Conservation (phyloP, 2,329 filamentous ascomycete species). For the Coleophoma crateriformis region DNA sequence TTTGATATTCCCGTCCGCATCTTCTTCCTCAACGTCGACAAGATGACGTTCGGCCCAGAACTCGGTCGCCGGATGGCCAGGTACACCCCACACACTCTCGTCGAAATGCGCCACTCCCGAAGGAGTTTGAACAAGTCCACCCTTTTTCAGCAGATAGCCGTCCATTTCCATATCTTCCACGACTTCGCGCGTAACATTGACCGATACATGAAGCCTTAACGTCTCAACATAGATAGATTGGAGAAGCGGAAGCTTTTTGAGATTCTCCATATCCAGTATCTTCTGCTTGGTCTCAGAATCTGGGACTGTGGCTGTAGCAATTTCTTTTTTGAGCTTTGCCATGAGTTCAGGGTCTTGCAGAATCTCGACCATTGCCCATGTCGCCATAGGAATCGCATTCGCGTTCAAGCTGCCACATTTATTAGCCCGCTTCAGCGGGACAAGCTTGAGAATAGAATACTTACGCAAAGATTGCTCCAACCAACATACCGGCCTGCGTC, state of each 20-base stretch:
- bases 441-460: not conserved
- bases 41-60: slow-evolving; percentile 7
- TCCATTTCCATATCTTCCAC: slow-evolving; percentile 21
- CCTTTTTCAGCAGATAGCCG: slow-evolving; percentile 5
- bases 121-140: slow-evolving; percentile 20
- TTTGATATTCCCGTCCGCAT: not conserved
- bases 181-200: slow-evolving; percentile 24
- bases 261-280: not conserved
- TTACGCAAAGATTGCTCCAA: slow-evolving; percentile 4
- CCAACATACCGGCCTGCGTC: slow-evolving; percentile 8
- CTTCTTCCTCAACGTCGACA: not conserved
- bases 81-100: slow-evolving; percentile 1
- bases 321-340: slow-evolving; percentile 15
- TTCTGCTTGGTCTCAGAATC: not conserved
- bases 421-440: not conserved
- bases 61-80: slow-evolving; percentile 1
- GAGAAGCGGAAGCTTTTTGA: slow-evolving; percentile 22
- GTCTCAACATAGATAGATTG: slow-evolving; percentile 28
- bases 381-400: slow-evolving; percentile 24
- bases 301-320: not conserved
- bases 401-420: slow-evolving; percentile 15
- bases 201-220: slow-evolving; percentile 25
- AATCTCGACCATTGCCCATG: slow-evolving; percentile 25
- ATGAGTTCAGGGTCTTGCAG: slow-evolving; percentile 17
- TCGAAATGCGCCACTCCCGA: slow-evolving; percentile 23